Percentiles rank a stretch among this genome's conserved stretches.
Conservation (phyloP, 2,329 filamentous ascomycete species). For the Ilyonectria sp. region DNA sequence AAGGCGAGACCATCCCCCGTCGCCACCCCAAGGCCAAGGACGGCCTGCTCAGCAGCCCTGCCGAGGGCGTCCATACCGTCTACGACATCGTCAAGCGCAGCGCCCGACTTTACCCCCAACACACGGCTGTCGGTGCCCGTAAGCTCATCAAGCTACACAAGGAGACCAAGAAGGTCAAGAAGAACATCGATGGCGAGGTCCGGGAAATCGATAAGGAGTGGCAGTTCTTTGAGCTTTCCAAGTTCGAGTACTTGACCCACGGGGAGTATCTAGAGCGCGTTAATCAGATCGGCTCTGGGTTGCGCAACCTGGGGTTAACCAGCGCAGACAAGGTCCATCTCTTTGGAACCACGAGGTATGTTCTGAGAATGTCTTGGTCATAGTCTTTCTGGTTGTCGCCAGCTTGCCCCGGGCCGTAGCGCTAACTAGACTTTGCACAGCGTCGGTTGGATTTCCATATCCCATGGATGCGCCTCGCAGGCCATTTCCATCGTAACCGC, state of each 20-base stretch:
- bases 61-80: slow-evolving; percentile 80
- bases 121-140: slow-evolving; percentile 78
- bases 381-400: neutral
- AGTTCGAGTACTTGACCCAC: slow-evolving; percentile 84
- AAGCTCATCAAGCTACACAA: slow-evolving; percentile 83
- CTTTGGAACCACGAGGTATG: slow-evolving; percentile 85
- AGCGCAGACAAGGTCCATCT: slow-evolving; percentile 81
- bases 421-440: slow-evolving; percentile 56
- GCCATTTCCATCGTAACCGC: slow-evolving; percentile 94
- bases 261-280: slow-evolving; percentile 82
- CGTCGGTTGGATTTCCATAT: slow-evolving; percentile 86
- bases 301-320: slow-evolving; percentile 81
- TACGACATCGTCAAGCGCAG: slow-evolving; percentile 84
- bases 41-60: slow-evolving; percentile 75
- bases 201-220: slow-evolving; percentile 90
- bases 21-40: slow-evolving; percentile 81
- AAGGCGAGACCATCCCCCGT: slow-evolving; percentile 88
- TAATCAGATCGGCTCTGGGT: slow-evolving; percentile 78
- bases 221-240: slow-evolving; percentile 88
- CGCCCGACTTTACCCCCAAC: slow-evolving; percentile 73
- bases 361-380: slow-evolving; percentile 21
- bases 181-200: slow-evolving; percentile 86
- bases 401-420: neutral
- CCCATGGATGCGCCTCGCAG: slow-evolving; percentile 85
- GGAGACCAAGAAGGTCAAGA: slow-evolving; percentile 92